Conservation (phyloP, 176 grass and related monocot species). For the Carex scoparia region DNA sequence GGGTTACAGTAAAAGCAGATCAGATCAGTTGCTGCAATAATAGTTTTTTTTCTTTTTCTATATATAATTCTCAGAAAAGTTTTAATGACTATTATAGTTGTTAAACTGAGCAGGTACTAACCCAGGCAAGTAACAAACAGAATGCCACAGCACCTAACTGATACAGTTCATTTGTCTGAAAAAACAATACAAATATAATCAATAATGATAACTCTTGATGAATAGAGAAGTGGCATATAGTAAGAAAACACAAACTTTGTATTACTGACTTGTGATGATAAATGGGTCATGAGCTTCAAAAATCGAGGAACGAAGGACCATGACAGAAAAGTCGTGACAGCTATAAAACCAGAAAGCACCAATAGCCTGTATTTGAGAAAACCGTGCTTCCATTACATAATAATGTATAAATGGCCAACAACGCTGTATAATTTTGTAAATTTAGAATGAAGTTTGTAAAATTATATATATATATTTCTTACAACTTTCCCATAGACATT, state of each 20-base stretch:
- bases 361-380: conserved; percentile 68
- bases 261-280: conserved; percentile 90
- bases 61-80: background rate
- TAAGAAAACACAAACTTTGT: conserved; percentile 16
- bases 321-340: conserved; percentile 71
- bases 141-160: conserved; percentile 91
- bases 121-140: conserved; percentile 93
- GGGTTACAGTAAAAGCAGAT: conserved; percentile 15
- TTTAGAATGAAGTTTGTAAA: background rate
- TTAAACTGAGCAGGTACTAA: conserved; percentile 30
- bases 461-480: conserved; percentile 27
- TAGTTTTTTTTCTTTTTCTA: background rate
- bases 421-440: conserved; percentile 11
- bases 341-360: conserved; percentile 77
- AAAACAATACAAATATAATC: conserved; percentile 23
- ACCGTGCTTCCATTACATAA: background rate
- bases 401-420: conserved; percentile 9
- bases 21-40: conserved; percentile 15
- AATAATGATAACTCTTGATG: background rate
- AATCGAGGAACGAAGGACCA: conserved; percentile 97
- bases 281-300: conserved; percentile 93
- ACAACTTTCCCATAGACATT: conserved; percentile 91
- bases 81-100: no score
- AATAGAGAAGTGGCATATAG: background rate
- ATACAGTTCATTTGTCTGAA: conserved; percentile 99